Evolutionary conservation across 2,329 filamentous ascomycete genomes (phyloP), one percentile per base, ranked within the genome.

Genomic region (Amauroascus niger): DNA sequence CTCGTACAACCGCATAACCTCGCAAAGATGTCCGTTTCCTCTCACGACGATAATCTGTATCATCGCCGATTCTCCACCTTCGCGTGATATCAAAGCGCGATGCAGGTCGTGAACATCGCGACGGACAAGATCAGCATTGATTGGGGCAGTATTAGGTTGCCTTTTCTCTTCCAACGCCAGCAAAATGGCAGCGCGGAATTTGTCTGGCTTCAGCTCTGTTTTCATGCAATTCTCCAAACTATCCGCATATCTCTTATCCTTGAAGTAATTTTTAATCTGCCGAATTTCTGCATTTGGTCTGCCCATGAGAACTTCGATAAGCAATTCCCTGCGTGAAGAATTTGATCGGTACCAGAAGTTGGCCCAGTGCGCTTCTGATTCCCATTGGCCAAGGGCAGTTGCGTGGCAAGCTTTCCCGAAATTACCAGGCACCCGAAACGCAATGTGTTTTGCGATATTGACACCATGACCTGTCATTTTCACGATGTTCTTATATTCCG

Each of bases 281-380:
- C 80, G 78, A 58, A 97, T 87, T 65, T 97, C 93, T n/a, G 80
- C 76, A 68, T 96, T 96, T 26, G 83, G 82, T 5, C 90, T 82
- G 0, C 93, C 93, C 82, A 96, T 95, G 18, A 98, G 78, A 5
- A 84, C 82, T 70, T 98, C 93, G 62, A 97, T 96, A 51, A 98
- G 79, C 33, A 98, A 77, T 69, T 97, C 91, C 5, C 90, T 82
- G 2, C 88, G 80, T 6, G 84, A 87, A 63, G 84, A 87, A 68
- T 91, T 86, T 35, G 84, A 84, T 66, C 96, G 91, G 71, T 96
- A 97, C 84, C 89, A 97, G 70, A 88, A 95, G 68, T 96, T 97
- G 56, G 91, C 89, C 90, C 93, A 98, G 76, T 95, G 95, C 0
- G 88, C 88, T 69, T 98, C 93, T 61, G 83, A 85, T 72, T 96